A percentile compares a stretch with the other conserved stretches of the same genome.
phyloP scores from a whole-genome alignment of 805 yeast species.

The Jamesozyma jinghongensis region DNA sequence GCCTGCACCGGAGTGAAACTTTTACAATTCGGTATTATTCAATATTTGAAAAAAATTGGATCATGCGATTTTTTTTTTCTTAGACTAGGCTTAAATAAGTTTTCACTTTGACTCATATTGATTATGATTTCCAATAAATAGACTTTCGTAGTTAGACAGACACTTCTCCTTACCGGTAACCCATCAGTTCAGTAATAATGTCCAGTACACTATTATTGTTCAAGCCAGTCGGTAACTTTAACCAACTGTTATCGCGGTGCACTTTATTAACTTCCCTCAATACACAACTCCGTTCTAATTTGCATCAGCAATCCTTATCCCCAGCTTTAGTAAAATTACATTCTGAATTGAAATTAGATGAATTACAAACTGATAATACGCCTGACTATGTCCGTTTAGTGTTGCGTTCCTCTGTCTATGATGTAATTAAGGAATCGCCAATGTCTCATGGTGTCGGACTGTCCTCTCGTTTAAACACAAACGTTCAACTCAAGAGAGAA shows the following conservation, averaged over 20 bases:
- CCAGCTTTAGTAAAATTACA: constrained; percentile 22
- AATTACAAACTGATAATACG: constrained; percentile 48
- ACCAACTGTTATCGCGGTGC: too few relatives aligned
- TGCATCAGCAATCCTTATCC: constrained; percentile 14
- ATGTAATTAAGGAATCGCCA: constrained; percentile 88
- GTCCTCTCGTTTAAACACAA: constrained; percentile 65
- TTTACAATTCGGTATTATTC: too few relatives aligned
- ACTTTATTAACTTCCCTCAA: too few relatives aligned
- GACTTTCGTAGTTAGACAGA: too few relatives aligned
- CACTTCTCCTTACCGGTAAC: too few relatives aligned
- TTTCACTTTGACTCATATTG: too few relatives aligned
- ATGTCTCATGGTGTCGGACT: constrained; percentile 64
- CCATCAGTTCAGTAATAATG: not conserved
- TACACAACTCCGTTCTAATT: constrained; percentile 8
- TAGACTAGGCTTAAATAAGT: too few relatives aligned
- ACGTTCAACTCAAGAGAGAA: constrained; percentile 77
- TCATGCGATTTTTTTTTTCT: too few relatives aligned
- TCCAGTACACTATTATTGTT: not conserved
- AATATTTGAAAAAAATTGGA: too few relatives aligned
- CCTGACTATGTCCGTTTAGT: constrained; percentile 94
- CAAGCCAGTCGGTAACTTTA: not conserved
- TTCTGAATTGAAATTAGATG: constrained; percentile 33
- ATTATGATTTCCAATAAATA: too few relatives aligned
- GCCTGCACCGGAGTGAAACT: too few relatives aligned
- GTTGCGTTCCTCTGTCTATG: constrained; percentile 87